Base-by-base conservation (phyloP, 495 filamentous ascomycete species). In the Hypoxylon subgilvum region DNA sequence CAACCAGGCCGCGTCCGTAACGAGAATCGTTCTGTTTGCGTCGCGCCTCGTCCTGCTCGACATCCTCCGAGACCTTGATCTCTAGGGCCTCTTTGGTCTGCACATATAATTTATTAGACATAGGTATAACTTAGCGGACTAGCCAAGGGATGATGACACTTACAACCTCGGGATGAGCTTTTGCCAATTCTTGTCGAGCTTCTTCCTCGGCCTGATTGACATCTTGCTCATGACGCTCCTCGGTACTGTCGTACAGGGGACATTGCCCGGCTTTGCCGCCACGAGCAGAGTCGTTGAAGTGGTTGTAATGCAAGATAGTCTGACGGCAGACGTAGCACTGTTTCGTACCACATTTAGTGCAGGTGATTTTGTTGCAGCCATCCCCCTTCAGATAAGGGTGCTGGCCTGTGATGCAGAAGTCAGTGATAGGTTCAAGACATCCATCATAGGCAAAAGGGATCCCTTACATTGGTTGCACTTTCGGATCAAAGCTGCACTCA, bases 301-400 rank as follows among this genome's bases (percentile, higher is more conserved):
- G 80, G 16, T 59, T 47, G 47, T 84, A 81, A 47, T 78, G 70
- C 1, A 5, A 48, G 48, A 74, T 79, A 13, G 77, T 80, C 61
- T 85, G 76, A n/a, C 78, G 80, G 73, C 90, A 94, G 31, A 91
- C 75, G 60, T 92, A 91, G 66, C 88, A 90, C 69, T 90, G 87
- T 1, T 80, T 36, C 27, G 84, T 84, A 3, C 48, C 14, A 58
- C 89, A 93, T 12, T 76, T 75, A 1, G 76, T 73, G 62, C 91
- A 96, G 0, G 65, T 77, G 75, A 96, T 87, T 73, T 92, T 95
- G 71, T 96, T 96, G 74, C 91, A 96, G 7, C 91, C 91, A 25
- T 76, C 69, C 49, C 86, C 81, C 67, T 95, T 96, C 66, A 95
- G 75, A 62, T 87, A 91, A 0, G 82, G 76, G 6, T 78, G 79